These are phyloP conservation scores for Mycosphaerella sp. DNA, from an alignment of 2,329 filamentous ascomycete genomes.

Conservation along the genomic window DNA sequence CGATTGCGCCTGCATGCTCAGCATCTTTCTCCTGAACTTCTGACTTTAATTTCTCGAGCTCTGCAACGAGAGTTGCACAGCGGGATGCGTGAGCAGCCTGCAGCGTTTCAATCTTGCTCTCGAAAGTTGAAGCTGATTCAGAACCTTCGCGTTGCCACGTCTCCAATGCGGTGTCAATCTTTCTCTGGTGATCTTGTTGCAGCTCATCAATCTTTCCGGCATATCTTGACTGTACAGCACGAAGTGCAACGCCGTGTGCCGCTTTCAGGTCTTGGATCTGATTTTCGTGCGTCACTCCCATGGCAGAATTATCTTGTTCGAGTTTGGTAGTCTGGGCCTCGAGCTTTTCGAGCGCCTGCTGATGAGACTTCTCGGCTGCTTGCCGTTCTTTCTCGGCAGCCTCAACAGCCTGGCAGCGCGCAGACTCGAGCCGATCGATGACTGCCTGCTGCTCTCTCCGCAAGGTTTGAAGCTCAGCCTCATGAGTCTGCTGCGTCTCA, in stretches of 20 bases:
- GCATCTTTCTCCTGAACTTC: not conserved
- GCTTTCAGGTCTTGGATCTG: slow-evolving; percentile 1
- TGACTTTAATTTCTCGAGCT: not conserved
- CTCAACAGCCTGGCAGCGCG: not conserved
- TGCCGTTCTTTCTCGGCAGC: not conserved
- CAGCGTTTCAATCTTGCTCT: not conserved
- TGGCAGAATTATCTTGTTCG: not conserved
- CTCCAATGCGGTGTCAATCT: not conserved
- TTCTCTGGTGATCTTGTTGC: slow-evolving; percentile 1
- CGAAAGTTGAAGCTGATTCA: not conserved
- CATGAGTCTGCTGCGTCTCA: slow-evolving; percentile 4
- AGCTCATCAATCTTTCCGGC: slow-evolving; percentile 1
- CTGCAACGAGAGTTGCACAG: not conserved
- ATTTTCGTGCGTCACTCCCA: not conserved
- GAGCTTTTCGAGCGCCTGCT: not conserved
- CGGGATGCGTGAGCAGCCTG: not conserved
- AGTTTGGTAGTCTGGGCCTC: not conserved
- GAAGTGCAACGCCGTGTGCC: not conserved
- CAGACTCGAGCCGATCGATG: not conserved
- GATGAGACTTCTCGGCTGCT: not conserved
- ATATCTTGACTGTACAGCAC: not conserved
- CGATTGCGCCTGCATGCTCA: slow-evolving; percentile 1
- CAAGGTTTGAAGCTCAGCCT: slow-evolving; percentile 1
- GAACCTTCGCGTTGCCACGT: not conserved
- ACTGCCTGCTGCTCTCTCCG: not conserved